Percentiles rank a stretch among this genome's conserved stretches.
Conservation (phyloP, 2,329 filamentous ascomycete genomes). For the Trichoderma semiorbis region DNA sequence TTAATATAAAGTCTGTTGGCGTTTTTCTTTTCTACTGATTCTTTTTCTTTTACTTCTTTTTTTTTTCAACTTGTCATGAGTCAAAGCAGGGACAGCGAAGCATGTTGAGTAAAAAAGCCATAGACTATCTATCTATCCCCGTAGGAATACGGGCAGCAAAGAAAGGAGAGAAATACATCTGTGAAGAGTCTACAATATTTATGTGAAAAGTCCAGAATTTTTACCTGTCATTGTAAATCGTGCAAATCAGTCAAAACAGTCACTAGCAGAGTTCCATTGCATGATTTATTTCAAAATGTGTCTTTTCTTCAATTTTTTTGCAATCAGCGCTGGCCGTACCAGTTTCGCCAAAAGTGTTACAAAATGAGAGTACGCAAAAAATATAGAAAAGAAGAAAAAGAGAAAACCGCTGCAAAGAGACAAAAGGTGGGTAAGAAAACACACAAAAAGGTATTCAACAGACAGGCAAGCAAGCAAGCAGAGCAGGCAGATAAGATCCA, state of each 20-base stretch:
- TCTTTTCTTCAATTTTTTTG: conserved; percentile 5
- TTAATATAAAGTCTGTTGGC: neutral
- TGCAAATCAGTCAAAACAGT: neutral
- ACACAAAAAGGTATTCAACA: neutral
- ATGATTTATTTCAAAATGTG: neutral
- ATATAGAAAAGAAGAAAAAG: neutral
- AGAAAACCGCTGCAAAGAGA: neutral
- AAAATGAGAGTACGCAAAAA: neutral
- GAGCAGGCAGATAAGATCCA: neutral
- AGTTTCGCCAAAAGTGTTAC: neutral
- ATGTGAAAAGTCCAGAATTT: too few species aligned
- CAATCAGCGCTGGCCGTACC: neutral
- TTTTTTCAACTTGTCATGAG: neutral
- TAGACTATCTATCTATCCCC: neutral
- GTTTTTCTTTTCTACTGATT: neutral
- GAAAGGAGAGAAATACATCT: too few species aligned
- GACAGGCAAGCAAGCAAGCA: neutral
- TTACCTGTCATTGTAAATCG: neutral
- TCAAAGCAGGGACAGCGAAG: neutral
- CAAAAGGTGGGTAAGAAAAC: neutral
- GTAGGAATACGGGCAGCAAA: neutral
- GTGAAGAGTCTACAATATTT: neutral
- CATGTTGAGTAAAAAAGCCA: neutral
- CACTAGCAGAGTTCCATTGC: neutral
- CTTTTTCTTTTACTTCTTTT: neutral